Evolutionary conservation across 352 stramenopile species (phyloP).

Genomic region (Pythium insidiosum): DNA sequence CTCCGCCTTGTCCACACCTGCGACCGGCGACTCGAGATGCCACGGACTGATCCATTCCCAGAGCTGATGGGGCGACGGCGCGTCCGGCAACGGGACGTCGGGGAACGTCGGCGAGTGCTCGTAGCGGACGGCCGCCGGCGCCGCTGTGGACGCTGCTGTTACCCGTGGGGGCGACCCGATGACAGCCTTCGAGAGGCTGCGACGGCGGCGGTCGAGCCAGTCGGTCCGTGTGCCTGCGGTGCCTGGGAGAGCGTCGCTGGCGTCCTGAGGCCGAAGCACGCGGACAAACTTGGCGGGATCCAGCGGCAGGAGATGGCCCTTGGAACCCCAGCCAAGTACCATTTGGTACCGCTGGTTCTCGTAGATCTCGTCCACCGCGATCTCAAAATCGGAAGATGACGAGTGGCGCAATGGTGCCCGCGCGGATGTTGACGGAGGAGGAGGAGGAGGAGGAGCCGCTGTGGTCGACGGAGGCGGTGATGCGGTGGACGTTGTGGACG

Average conservation of each 20-base stretch:
- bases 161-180: neutral
- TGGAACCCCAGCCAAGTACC: conserved; percentile 66
- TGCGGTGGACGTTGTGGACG: neutral
- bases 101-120: conserved; percentile 34
- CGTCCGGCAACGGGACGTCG: conserved; percentile 34
- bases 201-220: neutral
- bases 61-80: conserved; percentile 1
- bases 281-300: conserved; percentile 64
- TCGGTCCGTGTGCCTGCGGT: neutral
- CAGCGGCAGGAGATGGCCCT: conserved; percentile 60
- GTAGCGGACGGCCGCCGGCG: too few species aligned
- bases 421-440: neutral
- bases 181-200: neutral
- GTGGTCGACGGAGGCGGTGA: neutral
- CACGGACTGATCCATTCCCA: conserved; percentile 76
- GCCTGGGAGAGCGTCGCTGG: too few species aligned
- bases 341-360: conserved; percentile 68
- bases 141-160: too few species aligned
- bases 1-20: neutral
- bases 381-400: too few species aligned
- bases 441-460: too few species aligned
- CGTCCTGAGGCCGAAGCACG: conserved; percentile 24
- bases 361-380: conserved; percentile 40
- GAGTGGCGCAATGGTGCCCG: neutral
- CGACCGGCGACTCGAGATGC: conserved; percentile 32